A percentile compares a stretch with the other conserved stretches of the same genome.
phyloP scores from a whole-genome alignment of 2,329 filamentous ascomycete species.

The Colletotrichum magnum region DNA sequence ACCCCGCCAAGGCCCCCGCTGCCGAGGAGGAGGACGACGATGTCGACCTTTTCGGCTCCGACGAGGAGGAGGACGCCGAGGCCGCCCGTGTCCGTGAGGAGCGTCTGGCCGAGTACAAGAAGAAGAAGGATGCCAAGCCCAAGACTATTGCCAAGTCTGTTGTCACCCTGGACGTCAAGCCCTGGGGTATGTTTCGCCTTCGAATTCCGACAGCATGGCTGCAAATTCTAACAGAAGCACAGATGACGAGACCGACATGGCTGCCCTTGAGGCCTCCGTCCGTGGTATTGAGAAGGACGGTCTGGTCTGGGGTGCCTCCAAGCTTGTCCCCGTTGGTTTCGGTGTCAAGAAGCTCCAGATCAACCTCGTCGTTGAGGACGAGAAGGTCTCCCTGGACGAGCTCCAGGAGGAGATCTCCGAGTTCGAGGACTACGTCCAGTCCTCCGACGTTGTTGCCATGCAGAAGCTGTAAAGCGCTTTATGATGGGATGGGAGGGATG shows the following conservation, averaged over 20 bases:
- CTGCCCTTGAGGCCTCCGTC: slow-evolving; percentile 83
- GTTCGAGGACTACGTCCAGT: slow-evolving; percentile 97
- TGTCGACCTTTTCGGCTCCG: slow-evolving; percentile 92
- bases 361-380: slow-evolving; percentile 97
- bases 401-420: slow-evolving; percentile 87
- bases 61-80: slow-evolving; percentile 95
- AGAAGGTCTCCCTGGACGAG: slow-evolving; percentile 90
- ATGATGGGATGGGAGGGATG: slow-evolving; percentile 41
- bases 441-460: slow-evolving; percentile 77
- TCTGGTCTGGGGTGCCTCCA: slow-evolving; percentile 94
- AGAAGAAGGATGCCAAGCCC: slow-evolving; percentile 95
- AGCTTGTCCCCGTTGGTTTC: slow-evolving; percentile 92
- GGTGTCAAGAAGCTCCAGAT: slow-evolving; percentile 99
- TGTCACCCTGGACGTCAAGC: slow-evolving; percentile 96
- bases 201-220: slow-evolving; percentile 1
- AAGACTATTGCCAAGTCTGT: slow-evolving; percentile 97
- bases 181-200: slow-evolving; percentile 83
- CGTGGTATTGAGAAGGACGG: slow-evolving; percentile 91
- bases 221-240: slow-evolving; percentile 44
- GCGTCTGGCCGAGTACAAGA: slow-evolving; percentile 92
- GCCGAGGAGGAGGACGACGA: slow-evolving; percentile 82
- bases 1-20: slow-evolving; percentile 86
- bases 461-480: slow-evolving; percentile 43
- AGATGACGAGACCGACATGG: slow-evolving; percentile 97
- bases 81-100: slow-evolving; percentile 87